phyloP scores from a whole-genome alignment of 257 asterid genomes.

The Cruciata laevipes region DNA sequence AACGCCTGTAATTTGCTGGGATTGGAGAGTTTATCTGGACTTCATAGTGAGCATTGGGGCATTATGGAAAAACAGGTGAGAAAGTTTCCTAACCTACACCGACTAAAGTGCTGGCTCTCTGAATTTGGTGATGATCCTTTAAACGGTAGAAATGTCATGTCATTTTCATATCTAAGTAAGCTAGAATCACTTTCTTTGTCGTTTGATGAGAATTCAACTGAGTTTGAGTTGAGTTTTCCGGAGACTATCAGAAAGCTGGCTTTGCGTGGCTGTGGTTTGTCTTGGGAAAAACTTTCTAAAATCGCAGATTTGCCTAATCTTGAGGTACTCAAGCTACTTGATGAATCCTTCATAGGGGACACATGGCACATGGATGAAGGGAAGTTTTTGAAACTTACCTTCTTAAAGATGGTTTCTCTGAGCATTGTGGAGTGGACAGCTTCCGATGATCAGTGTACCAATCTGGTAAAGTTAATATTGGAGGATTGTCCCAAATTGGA shows the following conservation, averaged over 20 bases:
- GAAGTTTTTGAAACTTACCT: neutral
- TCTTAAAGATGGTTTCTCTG: neutral
- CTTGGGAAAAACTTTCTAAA: neutral
- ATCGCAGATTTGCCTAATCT: conserved; percentile 6
- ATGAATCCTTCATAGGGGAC: neutral
- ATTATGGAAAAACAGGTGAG: neutral
- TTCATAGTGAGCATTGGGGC: neutral
- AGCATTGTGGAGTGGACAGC: conserved; percentile 12
- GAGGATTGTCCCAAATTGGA: neutral
- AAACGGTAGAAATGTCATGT: neutral
- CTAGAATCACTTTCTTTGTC: conserved; percentile 5
- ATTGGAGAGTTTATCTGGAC: neutral
- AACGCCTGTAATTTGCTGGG: neutral
- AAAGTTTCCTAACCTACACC: conserved; percentile 6
- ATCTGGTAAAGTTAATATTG: neutral
- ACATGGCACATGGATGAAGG: conserved; percentile 9
- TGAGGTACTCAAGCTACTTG: conserved; percentile 8
- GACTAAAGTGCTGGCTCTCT: neutral
- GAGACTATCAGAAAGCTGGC: neutral
- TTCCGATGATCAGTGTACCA: neutral
- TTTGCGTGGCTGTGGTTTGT: neutral
- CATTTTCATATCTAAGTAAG: neutral
- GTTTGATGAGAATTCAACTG: neutral
- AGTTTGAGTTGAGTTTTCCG: neutral
- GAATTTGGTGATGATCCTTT: neutral